A percentile compares a stretch with the other conserved stretches of the same genome.
Conservation (phyloP, 257 asterid species). For the Coffea eugenioides region DNA sequence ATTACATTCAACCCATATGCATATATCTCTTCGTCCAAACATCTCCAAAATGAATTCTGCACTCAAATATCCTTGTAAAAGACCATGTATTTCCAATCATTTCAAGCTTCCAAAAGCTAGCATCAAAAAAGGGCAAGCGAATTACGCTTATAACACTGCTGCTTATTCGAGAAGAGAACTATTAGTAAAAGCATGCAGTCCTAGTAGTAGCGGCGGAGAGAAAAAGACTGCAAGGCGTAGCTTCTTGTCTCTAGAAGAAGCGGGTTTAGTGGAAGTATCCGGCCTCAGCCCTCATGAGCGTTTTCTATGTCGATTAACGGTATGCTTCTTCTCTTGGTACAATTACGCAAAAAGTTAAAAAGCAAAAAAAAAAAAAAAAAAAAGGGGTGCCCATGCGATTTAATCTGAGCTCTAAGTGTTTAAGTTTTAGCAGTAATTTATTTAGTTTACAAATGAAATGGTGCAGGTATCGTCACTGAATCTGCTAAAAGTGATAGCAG, state of each 20-base stretch:
- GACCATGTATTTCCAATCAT: neutral
- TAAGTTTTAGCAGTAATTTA: no score
- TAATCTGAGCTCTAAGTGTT: no score
- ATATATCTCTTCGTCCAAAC: neutral
- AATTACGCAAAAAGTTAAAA: neutral
- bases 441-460: no score
- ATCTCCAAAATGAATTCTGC: slow-evolving; percentile 8
- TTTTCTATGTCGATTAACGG: slow-evolving; percentile 84
- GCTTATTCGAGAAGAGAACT: neutral
- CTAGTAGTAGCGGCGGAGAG: slow-evolving; percentile 1
- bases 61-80: neutral
- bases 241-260: slow-evolving; percentile 71
- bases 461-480: slow-evolving; percentile 78
- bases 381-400: no score
- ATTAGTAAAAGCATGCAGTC: slow-evolving; percentile 20
- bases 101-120: neutral
- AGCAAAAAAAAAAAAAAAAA: no score
- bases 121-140: neutral
- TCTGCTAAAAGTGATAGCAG: slow-evolving; percentile 64
- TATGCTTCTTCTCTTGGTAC: slow-evolving; percentile 6
- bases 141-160: neutral
- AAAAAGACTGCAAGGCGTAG: slow-evolving; percentile 24
- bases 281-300: slow-evolving; percentile 81
- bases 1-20: neutral
- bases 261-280: slow-evolving; percentile 80